These are phyloP conservation scores for Tolypocladium ophioglossoides DNA, from an alignment of 2,329 filamentous ascomycete species.

Conservation along the genomic window DNA sequence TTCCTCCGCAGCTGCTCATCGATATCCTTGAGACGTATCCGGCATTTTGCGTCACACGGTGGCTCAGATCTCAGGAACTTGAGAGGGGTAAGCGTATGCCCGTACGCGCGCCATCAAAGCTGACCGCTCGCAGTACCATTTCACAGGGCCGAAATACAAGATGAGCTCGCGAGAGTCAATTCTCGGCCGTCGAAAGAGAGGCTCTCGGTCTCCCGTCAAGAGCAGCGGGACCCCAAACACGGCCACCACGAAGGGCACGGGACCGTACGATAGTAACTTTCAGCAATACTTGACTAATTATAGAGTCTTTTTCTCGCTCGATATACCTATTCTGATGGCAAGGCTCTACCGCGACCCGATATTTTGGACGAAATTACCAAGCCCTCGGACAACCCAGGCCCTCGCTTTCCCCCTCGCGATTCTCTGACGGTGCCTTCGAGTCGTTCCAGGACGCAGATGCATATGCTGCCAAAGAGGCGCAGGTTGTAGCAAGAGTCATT, in stretches of 20 bases:
- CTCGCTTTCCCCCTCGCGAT: no score
- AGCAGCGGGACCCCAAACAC: slow-evolving; percentile 3
- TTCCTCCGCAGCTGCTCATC: background rate
- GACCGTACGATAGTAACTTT: slow-evolving; percentile 10
- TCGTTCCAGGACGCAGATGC: no score
- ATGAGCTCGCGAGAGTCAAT: slow-evolving; percentile 1
- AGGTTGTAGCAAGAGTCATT: no score
- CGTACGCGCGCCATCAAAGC: background rate
- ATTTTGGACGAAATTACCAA: slow-evolving; percentile 11
- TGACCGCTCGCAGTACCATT: background rate
- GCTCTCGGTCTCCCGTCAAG: slow-evolving; percentile 1
- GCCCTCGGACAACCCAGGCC: no score
- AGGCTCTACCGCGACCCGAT: slow-evolving; percentile 4
- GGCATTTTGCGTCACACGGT: background rate
- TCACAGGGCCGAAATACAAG: background rate
- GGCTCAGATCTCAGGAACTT: background rate
- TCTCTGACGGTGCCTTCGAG: no score
- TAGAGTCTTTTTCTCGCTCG: slow-evolving; percentile 2
- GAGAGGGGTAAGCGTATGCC: background rate
- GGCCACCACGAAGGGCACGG: slow-evolving; percentile 6
- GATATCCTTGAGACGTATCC: background rate
- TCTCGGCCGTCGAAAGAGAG: slow-evolving; percentile 1
- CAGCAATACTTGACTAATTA: slow-evolving; percentile 8
- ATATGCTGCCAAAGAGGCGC: no score
- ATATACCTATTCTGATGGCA: slow-evolving; percentile 8